phyloP scores from a whole-genome alignment of 306 rosid genomes.

The Acmispon strigosus region DNA sequence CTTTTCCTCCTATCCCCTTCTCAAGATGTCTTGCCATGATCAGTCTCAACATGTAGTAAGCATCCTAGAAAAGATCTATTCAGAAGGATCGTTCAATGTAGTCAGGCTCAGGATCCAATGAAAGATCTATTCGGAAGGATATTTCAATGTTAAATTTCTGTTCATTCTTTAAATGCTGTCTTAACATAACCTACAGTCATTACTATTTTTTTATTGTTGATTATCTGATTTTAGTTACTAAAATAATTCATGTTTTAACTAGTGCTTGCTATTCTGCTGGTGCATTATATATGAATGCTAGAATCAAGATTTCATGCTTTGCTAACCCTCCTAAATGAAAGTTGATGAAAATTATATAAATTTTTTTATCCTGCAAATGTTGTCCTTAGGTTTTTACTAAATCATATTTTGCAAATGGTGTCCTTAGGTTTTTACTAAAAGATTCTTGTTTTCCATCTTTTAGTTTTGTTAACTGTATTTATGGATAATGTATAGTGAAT shows the following conservation, averaged over 20 bases:
- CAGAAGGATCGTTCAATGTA: not conserved
- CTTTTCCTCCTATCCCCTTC: not conserved
- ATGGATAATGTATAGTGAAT: not conserved
- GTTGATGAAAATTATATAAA: not conserved
- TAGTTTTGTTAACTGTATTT: not conserved
- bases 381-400: not conserved
- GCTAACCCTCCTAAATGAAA: not conserved
- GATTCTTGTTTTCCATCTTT: not conserved
- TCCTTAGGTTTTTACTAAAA: not conserved
- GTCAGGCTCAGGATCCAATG: too few relatives aligned
- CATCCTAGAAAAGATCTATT: not conserved
- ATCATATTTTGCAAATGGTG: not conserved
- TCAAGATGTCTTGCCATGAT: not conserved
- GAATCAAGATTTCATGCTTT: not conserved
- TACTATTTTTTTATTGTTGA: not conserved
- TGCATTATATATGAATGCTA: not conserved
- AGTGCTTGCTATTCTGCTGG: not conserved
- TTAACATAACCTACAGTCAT: not conserved
- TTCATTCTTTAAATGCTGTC: not conserved
- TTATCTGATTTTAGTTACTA: not conserved
- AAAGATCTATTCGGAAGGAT: too few relatives aligned
- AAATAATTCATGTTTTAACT: not conserved
- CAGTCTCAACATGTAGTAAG: slow-evolving; percentile 7
- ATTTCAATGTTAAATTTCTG: not conserved
- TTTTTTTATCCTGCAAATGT: not conserved